Conservation (phyloP, 805 yeast genomes). For the Pichia paraexigua region DNA sequence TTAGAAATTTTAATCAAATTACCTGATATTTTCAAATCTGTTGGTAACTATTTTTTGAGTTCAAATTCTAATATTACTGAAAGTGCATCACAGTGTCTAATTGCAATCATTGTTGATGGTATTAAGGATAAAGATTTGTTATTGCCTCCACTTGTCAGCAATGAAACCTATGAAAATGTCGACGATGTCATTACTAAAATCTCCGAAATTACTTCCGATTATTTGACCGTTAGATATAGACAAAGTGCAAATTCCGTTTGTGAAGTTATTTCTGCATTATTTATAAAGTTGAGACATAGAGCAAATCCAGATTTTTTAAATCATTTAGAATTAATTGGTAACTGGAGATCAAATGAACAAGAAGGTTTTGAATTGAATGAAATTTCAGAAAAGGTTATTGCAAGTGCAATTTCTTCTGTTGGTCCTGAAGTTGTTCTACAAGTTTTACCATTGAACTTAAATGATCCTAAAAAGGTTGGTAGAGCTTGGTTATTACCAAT, state of each 20-base stretch:
- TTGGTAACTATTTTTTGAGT: conserved; percentile 60
- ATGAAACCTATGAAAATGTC: conserved; percentile 44
- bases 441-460: conserved; percentile 71
- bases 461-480: conserved; percentile 57
- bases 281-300: conserved; percentile 56
- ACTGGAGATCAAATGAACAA: conserved; percentile 74
- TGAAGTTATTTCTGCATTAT: conserved; percentile 54
- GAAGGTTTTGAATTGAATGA: conserved; percentile 58
- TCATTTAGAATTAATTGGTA: conserved; percentile 67
- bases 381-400: conserved; percentile 74
- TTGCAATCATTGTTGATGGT: conserved; percentile 64
- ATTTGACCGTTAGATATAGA: conserved; percentile 66
- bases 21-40: conserved; percentile 46
- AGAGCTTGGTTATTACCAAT: conserved; percentile 94
- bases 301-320: conserved; percentile 63
- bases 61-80: conserved; percentile 54
- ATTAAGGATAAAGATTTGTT: conserved; percentile 54
- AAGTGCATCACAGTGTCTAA: conserved; percentile 81
- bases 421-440: conserved; percentile 82
- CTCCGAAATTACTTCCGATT: conserved; percentile 42
- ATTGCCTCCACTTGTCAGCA: conserved; percentile 41
- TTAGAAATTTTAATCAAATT: conserved; percentile 45
- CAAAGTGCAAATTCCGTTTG: conserved; percentile 69
- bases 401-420: conserved; percentile 66
- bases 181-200: conserved; percentile 47